Evolutionary conservation across 352 stramenopile species (phyloP).

Genomic region (Pythium catenulatum): DNA sequence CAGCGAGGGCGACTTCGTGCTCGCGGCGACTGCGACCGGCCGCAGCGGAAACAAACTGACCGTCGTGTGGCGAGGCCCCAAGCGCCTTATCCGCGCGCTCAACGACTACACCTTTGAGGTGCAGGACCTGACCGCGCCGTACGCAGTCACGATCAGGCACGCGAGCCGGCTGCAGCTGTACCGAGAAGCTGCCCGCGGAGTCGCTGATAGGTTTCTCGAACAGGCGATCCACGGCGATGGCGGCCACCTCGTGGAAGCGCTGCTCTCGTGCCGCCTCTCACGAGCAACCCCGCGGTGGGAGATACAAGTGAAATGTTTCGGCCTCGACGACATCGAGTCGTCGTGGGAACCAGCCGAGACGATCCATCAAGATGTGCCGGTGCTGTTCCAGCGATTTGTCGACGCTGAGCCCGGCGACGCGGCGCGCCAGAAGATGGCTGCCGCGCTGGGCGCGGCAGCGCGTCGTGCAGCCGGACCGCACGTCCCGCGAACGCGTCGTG

Average conservation of each 20-base stretch:
- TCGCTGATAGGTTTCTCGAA: not conserved
- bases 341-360: conserved; percentile 47
- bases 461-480: too few relatives aligned
- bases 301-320: conserved; percentile 53
- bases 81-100: conserved; percentile 12
- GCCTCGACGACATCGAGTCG: conserved; percentile 54
- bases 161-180: conserved; percentile 44
- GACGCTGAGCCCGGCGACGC: not conserved
- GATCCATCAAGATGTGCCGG: conserved; percentile 44
- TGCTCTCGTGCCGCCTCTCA: conserved; percentile 21
- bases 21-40: conserved; percentile 13
- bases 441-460: not conserved
- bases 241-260: conserved; percentile 22
- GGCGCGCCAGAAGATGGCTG: not conserved
- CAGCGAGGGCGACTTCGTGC: conserved; percentile 38
- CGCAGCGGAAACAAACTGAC: conserved; percentile 45
- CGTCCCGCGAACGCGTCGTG: too few relatives aligned
- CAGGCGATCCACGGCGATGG: conserved; percentile 40
- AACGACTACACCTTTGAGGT: conserved; percentile 57
- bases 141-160: conserved; percentile 1
- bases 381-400: conserved; percentile 26
- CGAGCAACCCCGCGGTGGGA: conserved; percentile 36
- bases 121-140: conserved; percentile 39
- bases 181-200: not conserved
- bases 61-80: conserved; percentile 28